Base-by-base conservation (phyloP, 441 rosid species). In the Daphne laureola region DNA sequence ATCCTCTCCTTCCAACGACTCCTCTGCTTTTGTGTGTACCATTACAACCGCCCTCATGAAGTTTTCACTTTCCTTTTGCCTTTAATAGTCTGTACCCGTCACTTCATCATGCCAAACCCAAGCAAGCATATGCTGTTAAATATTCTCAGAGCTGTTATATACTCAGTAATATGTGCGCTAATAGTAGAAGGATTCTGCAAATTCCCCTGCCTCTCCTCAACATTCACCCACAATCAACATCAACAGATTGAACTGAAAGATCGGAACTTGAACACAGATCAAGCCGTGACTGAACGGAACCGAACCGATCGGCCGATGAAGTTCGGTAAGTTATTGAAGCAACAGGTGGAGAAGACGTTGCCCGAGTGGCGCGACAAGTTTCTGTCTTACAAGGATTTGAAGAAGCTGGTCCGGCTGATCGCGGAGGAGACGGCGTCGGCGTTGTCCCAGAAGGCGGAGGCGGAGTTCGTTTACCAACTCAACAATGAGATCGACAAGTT, bases 321-420 rank as follows among this genome's bases (percentile, higher is more conserved):
- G 82, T 90, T 90, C 12, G 96, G 96, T 7, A 90, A 90, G 83
- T 72, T 84, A 71, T 44, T 90, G 60, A 80, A 77, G 73, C 86
- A 79, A 44, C 97, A 90, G 64, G 71, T 83, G 42, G 72, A 78
- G 55, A 94, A 85, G 65, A 79, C 94, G 2, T 63, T 87, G 65
- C 94, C 96, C 0, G 86, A 66, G 42, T 90, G 97, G 97, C 70
- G 78, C 4, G 90, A 81, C 81, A 83, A 84, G 67, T 90, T 63
- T 57, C 49, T 90, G 25, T 67, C 80, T 17, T 90, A 87, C 62
- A 87, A 90, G 62, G 86, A 78, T 31, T 57, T 90, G 72, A 90
- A 87, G 85, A 78, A 83, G 73, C 81, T 84, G 17, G 83, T 90
- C 42, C 67, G 72, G 13, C 49, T 67, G 44, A 63, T 77, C 36